A percentile compares a stretch with the other conserved stretches of the same genome.
phyloP scores from a whole-genome alignment of 2,329 filamentous ascomycete genomes.

The Dactylonectria macrodidyma region DNA sequence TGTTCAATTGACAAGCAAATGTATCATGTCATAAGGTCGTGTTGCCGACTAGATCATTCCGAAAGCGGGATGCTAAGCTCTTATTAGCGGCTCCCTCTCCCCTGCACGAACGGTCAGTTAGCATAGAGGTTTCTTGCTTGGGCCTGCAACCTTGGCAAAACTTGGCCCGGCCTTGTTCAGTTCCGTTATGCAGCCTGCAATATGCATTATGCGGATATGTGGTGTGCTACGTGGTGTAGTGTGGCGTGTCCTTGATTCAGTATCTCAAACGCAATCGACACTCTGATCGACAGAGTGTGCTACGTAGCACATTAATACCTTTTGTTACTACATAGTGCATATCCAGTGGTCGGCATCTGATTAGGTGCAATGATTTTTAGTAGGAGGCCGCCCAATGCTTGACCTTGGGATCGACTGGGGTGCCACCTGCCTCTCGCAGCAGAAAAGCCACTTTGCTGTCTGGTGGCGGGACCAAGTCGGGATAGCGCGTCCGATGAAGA shows the following conservation, averaged over 20 bases:
- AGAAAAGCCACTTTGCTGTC: conserved; percentile 4
- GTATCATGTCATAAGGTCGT: conserved; percentile 42
- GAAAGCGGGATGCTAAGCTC: conserved; percentile 28
- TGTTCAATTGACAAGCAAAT: conserved; percentile 20
- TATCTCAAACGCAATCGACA: background rate
- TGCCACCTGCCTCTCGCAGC: conserved; percentile 1
- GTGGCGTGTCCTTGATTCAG: background rate
- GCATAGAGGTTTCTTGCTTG: conserved; percentile 17
- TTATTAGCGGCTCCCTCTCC: conserved; percentile 26
- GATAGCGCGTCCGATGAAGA: background rate
- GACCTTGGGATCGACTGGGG: conserved; percentile 14
- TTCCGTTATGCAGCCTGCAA: background rate
- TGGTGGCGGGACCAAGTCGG: conserved; percentile 1
- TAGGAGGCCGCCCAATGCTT: conserved; percentile 32
- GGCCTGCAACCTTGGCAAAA: background rate
- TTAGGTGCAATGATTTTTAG: conserved; percentile 4
- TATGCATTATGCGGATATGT: background rate
- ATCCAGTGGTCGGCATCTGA: no score
- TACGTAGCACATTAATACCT: no score
- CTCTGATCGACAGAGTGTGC: no score
- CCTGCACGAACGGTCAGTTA: background rate
- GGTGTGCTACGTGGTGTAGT: background rate
- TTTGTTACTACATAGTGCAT: no score
- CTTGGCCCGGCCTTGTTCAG: background rate
- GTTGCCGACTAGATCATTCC: conserved; percentile 23